These are phyloP conservation scores for Clonostachys rosea DNA, from an alignment of 2,329 filamentous ascomycete genomes.

Conservation along the genomic window DNA sequence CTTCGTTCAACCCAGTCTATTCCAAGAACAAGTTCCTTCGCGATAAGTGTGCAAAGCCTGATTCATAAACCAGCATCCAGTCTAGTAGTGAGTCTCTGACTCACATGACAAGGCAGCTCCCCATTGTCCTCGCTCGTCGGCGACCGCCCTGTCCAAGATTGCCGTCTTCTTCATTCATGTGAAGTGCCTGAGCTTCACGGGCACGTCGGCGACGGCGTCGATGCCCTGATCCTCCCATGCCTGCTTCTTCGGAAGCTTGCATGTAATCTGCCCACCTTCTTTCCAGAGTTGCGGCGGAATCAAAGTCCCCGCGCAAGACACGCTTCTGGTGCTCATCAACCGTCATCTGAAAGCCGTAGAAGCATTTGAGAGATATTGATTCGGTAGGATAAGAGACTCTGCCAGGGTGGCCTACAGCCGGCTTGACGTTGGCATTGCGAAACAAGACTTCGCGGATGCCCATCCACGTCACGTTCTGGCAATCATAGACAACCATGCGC, in stretches of 20 bases:
- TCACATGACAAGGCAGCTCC: constrained; percentile 60
- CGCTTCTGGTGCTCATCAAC: constrained; percentile 91
- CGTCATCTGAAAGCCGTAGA: constrained; percentile 92
- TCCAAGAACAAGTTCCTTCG: no score
- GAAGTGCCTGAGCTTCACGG: constrained; percentile 74
- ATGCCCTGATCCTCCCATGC: constrained; percentile 58
- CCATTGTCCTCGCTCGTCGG: constrained; percentile 60
- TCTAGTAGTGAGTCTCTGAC: background rate
- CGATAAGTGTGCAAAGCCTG: background rate
- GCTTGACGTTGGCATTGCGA: constrained; percentile 72
- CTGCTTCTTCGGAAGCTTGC: constrained; percentile 85
- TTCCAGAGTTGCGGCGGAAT: constrained; percentile 73
- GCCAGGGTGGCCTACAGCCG: constrained; percentile 31
- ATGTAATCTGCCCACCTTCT: constrained; percentile 92
- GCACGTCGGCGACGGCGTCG: constrained; percentile 72
- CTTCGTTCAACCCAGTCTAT: no score
- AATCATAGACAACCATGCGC: constrained; percentile 83
- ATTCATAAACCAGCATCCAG: background rate
- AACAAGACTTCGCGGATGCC: constrained; percentile 83
- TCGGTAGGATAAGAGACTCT: constrained; percentile 63
- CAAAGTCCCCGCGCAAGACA: constrained; percentile 71
- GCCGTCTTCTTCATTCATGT: constrained; percentile 76
- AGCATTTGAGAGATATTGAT: constrained; percentile 85
- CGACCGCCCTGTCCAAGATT: constrained; percentile 39
- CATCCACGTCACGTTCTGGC: constrained; percentile 87